Evolutionary conservation across 371 early-diverging fungal genomes (phyloP).

Genomic region (Zychaea mexicana): DNA sequence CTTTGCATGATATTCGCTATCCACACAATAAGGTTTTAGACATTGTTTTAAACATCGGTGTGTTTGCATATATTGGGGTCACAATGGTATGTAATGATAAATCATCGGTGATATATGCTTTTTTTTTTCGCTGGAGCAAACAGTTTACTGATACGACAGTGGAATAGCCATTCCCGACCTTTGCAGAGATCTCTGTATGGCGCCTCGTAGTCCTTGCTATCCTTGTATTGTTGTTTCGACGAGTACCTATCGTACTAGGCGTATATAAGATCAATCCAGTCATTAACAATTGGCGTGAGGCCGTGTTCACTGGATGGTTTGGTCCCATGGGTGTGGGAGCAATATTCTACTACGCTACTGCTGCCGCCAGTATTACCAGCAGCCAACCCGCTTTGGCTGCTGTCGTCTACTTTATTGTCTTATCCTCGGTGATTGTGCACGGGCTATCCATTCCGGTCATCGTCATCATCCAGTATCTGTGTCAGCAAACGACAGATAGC

Average conservation of each 20-base stretch:
- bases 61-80: constrained; percentile 92
- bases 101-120: background rate
- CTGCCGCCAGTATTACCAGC: constrained; percentile 35
- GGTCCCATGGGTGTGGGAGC: constrained; percentile 94
- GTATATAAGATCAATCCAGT: constrained; percentile 69
- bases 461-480: background rate
- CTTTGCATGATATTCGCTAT: background rate
- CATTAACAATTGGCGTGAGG: constrained; percentile 73
- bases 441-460: constrained; percentile 71
- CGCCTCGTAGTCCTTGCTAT: constrained; percentile 65
- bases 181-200: constrained; percentile 58
- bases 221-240: constrained; percentile 78
- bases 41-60: constrained; percentile 80
- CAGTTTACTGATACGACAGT: too few species aligned
- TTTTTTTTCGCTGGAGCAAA: too few species aligned
- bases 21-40: constrained; percentile 62
- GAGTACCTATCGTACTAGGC: constrained; percentile 76
- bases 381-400: constrained; percentile 53
- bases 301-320: constrained; percentile 95
- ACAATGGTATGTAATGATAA: constrained; percentile 51
- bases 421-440: constrained; percentile 78
- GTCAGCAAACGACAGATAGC: background rate
- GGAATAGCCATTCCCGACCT: constrained; percentile 71
- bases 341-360: constrained; percentile 71
- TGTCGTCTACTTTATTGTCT: constrained; percentile 71